These are phyloP conservation scores for Durio zibethinus DNA, from an alignment of 345 rosid species.

Conservation along the genomic window DNA sequence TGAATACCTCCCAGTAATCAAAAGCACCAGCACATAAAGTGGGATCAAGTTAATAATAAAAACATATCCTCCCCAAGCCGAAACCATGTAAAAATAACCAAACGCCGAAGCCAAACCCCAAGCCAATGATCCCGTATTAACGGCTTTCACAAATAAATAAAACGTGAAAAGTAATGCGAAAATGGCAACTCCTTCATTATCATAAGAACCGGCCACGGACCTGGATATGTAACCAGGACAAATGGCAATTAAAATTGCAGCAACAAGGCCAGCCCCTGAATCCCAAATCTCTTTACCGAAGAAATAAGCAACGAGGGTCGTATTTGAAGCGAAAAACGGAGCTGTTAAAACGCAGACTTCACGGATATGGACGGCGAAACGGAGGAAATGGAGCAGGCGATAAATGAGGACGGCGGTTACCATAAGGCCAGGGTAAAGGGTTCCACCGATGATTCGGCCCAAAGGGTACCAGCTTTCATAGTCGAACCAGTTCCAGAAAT, in stretches of 20 bases:
- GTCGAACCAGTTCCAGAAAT: constrained; percentile 99
- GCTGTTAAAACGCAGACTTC: constrained; percentile 97
- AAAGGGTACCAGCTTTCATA: constrained; percentile 98
- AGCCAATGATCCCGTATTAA: constrained; percentile 83
- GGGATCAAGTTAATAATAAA: constrained; percentile 94
- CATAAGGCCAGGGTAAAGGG: constrained; percentile 93
- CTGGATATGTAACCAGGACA: constrained; percentile 98
- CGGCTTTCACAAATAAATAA: constrained; percentile 87
- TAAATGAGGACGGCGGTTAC: constrained; percentile 87
- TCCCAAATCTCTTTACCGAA: constrained; percentile 99
- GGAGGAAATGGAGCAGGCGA: constrained; percentile 64
- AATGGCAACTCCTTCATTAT: constrained; percentile 88
- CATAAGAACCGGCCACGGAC: constrained; percentile 92
- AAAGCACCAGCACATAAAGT: constrained; percentile 86
- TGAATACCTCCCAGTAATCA: constrained; percentile 92
- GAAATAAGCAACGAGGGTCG: constrained; percentile 89
- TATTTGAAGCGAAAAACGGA: constrained; percentile 93
- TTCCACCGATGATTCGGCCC: constrained; percentile 89
- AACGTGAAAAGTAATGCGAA: constrained; percentile 86
- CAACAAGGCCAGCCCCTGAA: constrained; percentile 89
- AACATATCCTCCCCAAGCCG: constrained; percentile 99
- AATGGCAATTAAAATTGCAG: constrained; percentile 82
- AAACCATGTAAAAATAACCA: constrained; percentile 96
- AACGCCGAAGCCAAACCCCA: constrained; percentile 95
- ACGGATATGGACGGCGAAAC: constrained; percentile 87